Base-by-base conservation (phyloP, 768 basidiomycete genomes). In the Fomitopsis serialis region DNA sequence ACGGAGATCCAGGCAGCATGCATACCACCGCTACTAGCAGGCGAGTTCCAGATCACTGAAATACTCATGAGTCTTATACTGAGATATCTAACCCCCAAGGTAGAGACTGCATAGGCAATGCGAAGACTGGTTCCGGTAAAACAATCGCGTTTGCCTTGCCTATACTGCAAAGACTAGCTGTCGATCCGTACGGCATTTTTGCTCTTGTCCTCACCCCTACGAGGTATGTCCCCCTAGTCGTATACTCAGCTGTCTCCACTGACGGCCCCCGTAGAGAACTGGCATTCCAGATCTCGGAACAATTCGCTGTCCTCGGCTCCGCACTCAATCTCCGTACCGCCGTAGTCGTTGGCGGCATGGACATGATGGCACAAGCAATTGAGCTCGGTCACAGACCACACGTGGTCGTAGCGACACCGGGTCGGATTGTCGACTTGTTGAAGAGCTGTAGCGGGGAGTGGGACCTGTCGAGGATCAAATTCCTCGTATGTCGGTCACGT, bases 101-200 rank as follows among this genome's bases (percentile, higher is more conserved):
- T 36, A 81, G 87, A 64, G 96, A 99, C 69, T 98, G 95, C 68
- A 92, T 99, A 54, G 97, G 97, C 10, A 94, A 96, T 58, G 94
- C 97, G 1, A 95, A 98, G 72, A 99, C 97, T 0, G 97, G 97
- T 49, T 94, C 92, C 1, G 96, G 96, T 62, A 99, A 99, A 73
- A 99, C 97, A 0, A 84, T 99, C 54, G 95, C 97, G 0, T 99
- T 99, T 61, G 97, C 96, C 1, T 70, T 98, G 5, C 97, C 97
- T 4, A 98, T 98, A 52, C 74, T 98, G 7, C 93, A 99, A 67
- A 81, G 81, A 61, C 77, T 99, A 29, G 84, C 89, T 1, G 72
- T 77, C 5, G 96, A 98, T 69, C 96, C 97, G 0, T 97, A 92
- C 61, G 97, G 96, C 1, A 89, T 98, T 43, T 98, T 87, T 67